Percentiles rank a stretch among this genome's conserved stretches.
Conservation (phyloP, 106 monocot species). For the Acorus gramineus region DNA sequence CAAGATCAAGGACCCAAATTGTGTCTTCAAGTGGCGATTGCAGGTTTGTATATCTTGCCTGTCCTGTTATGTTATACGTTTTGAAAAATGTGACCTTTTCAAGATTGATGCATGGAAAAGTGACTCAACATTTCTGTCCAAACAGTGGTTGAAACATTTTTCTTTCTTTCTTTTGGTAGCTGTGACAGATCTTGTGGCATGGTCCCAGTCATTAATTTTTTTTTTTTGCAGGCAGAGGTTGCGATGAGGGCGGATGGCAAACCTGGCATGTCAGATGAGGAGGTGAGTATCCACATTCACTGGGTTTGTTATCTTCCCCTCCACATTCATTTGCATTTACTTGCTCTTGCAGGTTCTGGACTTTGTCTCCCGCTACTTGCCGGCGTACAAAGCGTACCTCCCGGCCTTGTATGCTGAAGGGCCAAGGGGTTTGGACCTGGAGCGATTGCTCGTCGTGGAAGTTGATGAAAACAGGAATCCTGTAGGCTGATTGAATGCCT, state of each 20-base stretch:
- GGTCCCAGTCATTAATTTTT: neutral
- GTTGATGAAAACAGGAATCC: slow-evolving; percentile 83
- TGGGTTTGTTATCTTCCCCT: too few relatives aligned
- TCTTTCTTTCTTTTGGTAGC: too few relatives aligned
- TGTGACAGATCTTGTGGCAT: neutral
- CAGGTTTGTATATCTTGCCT: slow-evolving; percentile 37
- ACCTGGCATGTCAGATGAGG: slow-evolving; percentile 94
- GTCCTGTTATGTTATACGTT: too few relatives aligned
- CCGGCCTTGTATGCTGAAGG: slow-evolving; percentile 74
- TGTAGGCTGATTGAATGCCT: too few relatives aligned
- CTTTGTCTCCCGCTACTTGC: slow-evolving; percentile 94
- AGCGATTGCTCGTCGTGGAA: slow-evolving; percentile 55
- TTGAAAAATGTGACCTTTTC: too few relatives aligned
- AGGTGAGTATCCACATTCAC: slow-evolving; percentile 28
- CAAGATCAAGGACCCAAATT: slow-evolving; percentile 77
- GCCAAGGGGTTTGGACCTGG: slow-evolving; percentile 41
- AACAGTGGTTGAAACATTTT: neutral
- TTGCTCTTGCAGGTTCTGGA: slow-evolving; percentile 50
- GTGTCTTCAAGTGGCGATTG: slow-evolving; percentile 89
- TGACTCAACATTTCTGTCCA: neutral
- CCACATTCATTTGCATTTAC: neutral
- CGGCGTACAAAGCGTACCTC: slow-evolving; percentile 87
- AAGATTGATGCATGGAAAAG: too few relatives aligned
- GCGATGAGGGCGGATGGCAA: slow-evolving; percentile 95
- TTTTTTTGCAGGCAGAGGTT: slow-evolving; percentile 69